Base-by-base conservation (phyloP, 1,139 yeast species). In the Lodderomyces parapsilosis region DNA sequence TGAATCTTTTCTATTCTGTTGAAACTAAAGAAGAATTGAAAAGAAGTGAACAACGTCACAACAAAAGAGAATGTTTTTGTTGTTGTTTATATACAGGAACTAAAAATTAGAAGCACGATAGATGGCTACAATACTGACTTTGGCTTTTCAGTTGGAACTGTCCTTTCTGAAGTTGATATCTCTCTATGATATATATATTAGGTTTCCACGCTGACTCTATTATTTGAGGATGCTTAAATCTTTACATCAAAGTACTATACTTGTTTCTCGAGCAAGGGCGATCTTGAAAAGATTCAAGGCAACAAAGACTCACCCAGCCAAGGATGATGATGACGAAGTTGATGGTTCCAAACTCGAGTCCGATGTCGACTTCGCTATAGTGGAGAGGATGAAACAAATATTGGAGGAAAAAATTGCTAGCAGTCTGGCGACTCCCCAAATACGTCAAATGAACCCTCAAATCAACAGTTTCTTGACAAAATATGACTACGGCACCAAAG, bases 351-450 rank as follows among this genome's bases (percentile, higher is more conserved):
- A 27, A 13, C 27, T 18, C 22, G 28, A 6, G 17, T 9, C 13
- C 4, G 42, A 23, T n/a, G 32, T 23, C 2, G 36, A 49, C 27
- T 54, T 59, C 7, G 63, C 63, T 1, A 45, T 60, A 30, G 54
- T 53, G 1, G 53, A 55, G 18, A 38, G 70, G 40, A 62, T 66
- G 49, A 52, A 55, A 25, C 64, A 60, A 38, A 65, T 68, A 18
- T 44, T 68, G 7, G 66, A 63, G 18, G 60, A 59, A 20, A 59
- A 66, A 38, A 44, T 66, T 10, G 25, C 53, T 4, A 42, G 46
- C 6, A 39, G 51, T 4, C 31, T 52, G 10, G 31, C 54, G 8
- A 40, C 43, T 27, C 43, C n/a, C 45, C 54, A 1, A 23, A 49
- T 15, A 40, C 60, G 6, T 47, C 54, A 34, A 17, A 25, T 37